Evolutionary conservation across 345 rosid species (phyloP), one percentile per base, ranked within the genome.

Genomic region (Kernera saxatilis): DNA sequence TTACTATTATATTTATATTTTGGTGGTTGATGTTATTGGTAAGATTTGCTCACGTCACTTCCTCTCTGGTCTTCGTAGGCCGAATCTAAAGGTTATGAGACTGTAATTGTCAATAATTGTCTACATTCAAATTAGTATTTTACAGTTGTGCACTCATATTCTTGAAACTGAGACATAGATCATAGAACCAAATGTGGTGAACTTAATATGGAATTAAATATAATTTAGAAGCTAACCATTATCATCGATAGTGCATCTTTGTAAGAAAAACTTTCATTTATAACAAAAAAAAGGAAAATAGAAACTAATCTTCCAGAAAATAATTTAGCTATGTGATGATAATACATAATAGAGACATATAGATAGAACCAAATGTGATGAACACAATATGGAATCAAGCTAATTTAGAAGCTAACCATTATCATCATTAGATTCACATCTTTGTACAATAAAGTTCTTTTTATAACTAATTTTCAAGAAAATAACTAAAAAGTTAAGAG

Each of bases 31-130:
- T 33, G 23, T 71, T 41, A 41, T 41, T 71, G 62, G 75, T 71
- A 61, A 43, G 75, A 51, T 71, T 71, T 71, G 76, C 62, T 62
- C 19, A 52, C 69, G 76, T 63, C 76, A 72, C 44, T 39, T 39
- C 27, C 18, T 39, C 60, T 29, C 60, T 3, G n/a, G 30, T 70
- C 41, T 61, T 62, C 75, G 69, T 70, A 27, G 33, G 67, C 43
- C 67, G 53, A 60, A 70, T 70, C 59, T 37, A 69, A 44, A 32
- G 23, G 65, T 29, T 46, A 7, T 36, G 29, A 36, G 40, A 46
- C 18, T 35, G 18, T 17, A 11, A 21, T 21, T 44, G 4, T 50
- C 19, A 37, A 35, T 4, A 37, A 12, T 41, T 40, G 25, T 27
- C 39, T 61, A 17, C 53, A 62, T 43, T 13, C 5, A 15, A 45